phyloP scores from a whole-genome alignment of 805 yeast genomes.

The Pichia sporocuriosa region DNA sequence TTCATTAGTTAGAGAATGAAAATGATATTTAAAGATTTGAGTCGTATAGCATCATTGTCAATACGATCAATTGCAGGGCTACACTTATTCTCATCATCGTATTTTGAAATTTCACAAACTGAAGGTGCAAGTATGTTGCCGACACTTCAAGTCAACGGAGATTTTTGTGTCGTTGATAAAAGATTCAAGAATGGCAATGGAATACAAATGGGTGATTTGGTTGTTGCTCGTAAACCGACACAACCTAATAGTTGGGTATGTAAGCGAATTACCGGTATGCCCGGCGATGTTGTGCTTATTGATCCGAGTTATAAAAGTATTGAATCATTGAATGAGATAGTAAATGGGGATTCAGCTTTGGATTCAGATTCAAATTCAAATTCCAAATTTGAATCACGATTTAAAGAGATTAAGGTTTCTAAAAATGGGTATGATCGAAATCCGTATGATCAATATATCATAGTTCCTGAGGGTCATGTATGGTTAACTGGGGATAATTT shows the following conservation, averaged over 20 bases:
- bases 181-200: slow-evolving; percentile 54
- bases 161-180: slow-evolving; percentile 74
- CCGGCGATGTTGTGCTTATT: slow-evolving; percentile 76
- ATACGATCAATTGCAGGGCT: slow-evolving; percentile 53
- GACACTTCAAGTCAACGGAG: slow-evolving; percentile 66
- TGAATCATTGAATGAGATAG: slow-evolving; percentile 22
- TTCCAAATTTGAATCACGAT: background rate
- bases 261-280: slow-evolving; percentile 92
- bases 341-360: background rate
- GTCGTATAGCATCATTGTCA: slow-evolving; percentile 32
- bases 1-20: background rate
- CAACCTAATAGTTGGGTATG: slow-evolving; percentile 83
- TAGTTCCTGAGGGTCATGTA: slow-evolving; percentile 88
- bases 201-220: slow-evolving; percentile 75
- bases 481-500: slow-evolving; percentile 97
- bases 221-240: slow-evolving; percentile 86
- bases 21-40: slow-evolving; percentile 4
- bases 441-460: slow-evolving; percentile 47
- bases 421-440: slow-evolving; percentile 9
- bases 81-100: slow-evolving; percentile 42
- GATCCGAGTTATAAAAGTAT: slow-evolving; percentile 68
- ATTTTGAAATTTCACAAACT: slow-evolving; percentile 44
- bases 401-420: slow-evolving; percentile 16
- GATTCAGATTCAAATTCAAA: too few species aligned
- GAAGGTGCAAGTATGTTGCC: slow-evolving; percentile 96